Conservation (phyloP, 1,284 basidiomycete species). For the Tilletia indica region DNA sequence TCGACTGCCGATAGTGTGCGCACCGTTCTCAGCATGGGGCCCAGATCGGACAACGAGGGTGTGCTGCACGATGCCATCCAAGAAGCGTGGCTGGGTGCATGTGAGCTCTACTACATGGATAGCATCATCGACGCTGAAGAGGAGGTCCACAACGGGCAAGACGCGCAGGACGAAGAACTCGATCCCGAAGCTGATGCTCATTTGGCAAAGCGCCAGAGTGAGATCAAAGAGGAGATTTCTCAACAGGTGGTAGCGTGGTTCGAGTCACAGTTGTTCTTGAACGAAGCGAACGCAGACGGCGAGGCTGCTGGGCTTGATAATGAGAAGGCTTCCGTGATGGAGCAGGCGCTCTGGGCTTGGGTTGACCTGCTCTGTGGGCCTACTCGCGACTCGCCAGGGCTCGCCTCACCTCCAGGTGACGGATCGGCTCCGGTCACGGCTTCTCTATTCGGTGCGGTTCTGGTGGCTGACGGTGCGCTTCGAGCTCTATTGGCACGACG, state of each 20-base stretch:
- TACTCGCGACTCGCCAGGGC: not conserved
- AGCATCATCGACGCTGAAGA: not conserved
- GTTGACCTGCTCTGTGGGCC: not conserved
- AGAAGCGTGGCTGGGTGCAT: conserved; percentile 1
- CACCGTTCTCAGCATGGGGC: not conserved
- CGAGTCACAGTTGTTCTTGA: not conserved
- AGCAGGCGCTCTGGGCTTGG: conserved; percentile 15
- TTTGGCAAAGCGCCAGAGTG: not conserved
- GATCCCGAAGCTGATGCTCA: not conserved
- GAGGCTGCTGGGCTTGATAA: not conserved
- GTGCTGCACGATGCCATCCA: conserved; percentile 1
- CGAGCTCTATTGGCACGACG: not conserved
- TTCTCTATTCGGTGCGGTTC: not conserved
- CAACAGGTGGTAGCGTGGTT: not conserved
- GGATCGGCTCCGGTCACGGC: not conserved
- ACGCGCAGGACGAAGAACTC: not conserved
- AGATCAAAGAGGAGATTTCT: not conserved
- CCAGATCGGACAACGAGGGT: not conserved
- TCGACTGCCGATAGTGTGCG: not conserved
- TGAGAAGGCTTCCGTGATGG: not conserved
- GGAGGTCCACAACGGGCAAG: not conserved
- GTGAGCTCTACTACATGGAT: not conserved
- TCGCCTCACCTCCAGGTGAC: not conserved
- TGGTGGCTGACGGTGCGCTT: not conserved
- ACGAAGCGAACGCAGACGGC: not conserved